Base-by-base conservation (phyloP, 1,284 basidiomycete species). In the Pseudozyma pruni region DNA sequence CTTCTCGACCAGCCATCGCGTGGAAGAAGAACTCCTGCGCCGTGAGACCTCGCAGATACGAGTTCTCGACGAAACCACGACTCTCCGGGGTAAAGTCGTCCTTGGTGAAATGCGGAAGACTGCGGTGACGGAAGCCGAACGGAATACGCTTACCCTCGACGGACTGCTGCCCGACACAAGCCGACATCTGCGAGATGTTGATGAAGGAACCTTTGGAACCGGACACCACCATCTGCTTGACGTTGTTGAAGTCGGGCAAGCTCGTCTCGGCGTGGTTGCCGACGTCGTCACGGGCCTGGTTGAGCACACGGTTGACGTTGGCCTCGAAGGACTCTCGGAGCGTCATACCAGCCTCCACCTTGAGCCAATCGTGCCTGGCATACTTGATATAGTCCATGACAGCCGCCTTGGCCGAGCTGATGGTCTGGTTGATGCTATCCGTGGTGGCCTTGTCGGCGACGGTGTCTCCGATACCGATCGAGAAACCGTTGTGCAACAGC, bases 21-120 rank as follows among this genome's bases (percentile, higher is more conserved):
- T 99, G 96, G 89, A 99, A 98, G 88, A 98, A 98, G 87, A 94
- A 99, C 82, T 98, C 96, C 77, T 98, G 94, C 0, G 96, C 94
- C 0, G 95, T 98, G 64, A 98, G 83, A 44, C 96, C 96, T 73
- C 95, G 91, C 27, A 98, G 86, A 81, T 98, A 99, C n/a, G 96
- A 98, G 83, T 99, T 99, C 83, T 98, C 96, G 64, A 99, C 95
- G 83, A 98, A 99, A 10, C 96, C 96, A 61, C 95, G 90, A n/a
- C 94, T 90, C 81, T 98, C 94, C 2, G 96, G 94, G 80, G 93
- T 94, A 85, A 96, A 98, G 84, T 98, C 96, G 80, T 98, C 96
- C 86, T 98, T 97, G 13, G 93, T 92, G 84, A 98, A 99, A 82
- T 98, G 96, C 0, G 96, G 96, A 17, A 98, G 86, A 0, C 93